phyloP scores from a whole-genome alignment of 2,329 filamentous ascomycete species.

The Pseudogymnoascus sp. region DNA sequence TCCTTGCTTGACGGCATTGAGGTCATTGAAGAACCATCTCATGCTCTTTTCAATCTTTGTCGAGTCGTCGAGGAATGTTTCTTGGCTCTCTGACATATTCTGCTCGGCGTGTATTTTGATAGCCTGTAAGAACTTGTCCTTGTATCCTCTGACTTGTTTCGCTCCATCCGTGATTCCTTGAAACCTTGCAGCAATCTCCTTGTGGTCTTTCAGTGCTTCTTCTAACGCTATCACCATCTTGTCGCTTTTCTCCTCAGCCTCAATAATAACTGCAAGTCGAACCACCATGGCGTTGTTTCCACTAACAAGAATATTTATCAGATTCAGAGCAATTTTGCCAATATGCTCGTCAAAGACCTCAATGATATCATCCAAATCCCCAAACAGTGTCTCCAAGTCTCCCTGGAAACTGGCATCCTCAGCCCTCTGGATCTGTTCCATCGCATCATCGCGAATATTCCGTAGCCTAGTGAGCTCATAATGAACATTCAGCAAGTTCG shows the following conservation, averaged over 20 bases:
- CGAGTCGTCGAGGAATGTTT: conserved; percentile 76
- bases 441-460: conserved; percentile 91
- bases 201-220: conserved; percentile 90
- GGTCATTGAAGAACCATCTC: conserved; percentile 96
- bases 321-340: conserved; percentile 76
- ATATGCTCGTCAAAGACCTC: conserved; percentile 96
- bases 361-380: conserved; percentile 75
- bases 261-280: conserved; percentile 81
- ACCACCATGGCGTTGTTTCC: conserved; percentile 88
- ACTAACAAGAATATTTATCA: conserved; percentile 77
- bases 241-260: conserved; percentile 95
- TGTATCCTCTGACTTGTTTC: conserved; percentile 88
- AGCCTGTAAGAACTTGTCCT: conserved; percentile 80
- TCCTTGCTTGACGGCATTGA: conserved; percentile 87
- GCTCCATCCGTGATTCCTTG: conserved; percentile 92
- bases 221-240: conserved; percentile 84
- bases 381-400: conserved; percentile 86
- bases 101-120: conserved; percentile 55
- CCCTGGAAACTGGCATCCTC: conserved; percentile 66
- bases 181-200: conserved; percentile 86
- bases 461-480: conserved; percentile 86
- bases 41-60: conserved; percentile 76
- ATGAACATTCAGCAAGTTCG: conserved; percentile 81
- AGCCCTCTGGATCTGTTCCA: conserved; percentile 84
- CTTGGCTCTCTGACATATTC: conserved; percentile 53